These are phyloP conservation scores for Amanita pallidorosea DNA, from an alignment of 768 basidiomycete species.

Conservation along the genomic window DNA sequence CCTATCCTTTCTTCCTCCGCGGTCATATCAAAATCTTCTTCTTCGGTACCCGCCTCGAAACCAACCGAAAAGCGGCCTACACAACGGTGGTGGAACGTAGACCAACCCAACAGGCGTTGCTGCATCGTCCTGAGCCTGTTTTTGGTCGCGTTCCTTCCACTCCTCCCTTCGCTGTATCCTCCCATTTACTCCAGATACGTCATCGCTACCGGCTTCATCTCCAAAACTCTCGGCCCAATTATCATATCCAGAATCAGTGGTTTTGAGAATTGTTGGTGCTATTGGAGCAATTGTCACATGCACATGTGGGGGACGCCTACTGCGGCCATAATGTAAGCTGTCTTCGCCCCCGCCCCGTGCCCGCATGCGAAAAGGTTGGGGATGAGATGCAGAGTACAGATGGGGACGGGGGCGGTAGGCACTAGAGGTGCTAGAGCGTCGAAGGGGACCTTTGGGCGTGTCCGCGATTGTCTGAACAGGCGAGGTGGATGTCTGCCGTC, in stretches of 20 bases:
- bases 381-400: conserved; percentile 14
- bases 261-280: conserved; percentile 77
- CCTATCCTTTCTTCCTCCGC: conserved; percentile 14
- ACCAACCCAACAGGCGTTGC: conserved; percentile 59
- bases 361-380: conserved; percentile 15
- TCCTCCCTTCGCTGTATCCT: conserved; percentile 7
- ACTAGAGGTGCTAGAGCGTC: conserved; percentile 13
- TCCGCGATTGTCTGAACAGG: conserved; percentile 6
- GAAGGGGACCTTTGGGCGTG: background rate
- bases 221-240: conserved; percentile 38
- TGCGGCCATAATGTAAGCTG: conserved; percentile 6
- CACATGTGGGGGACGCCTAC: conserved; percentile 9
- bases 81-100: conserved; percentile 46
- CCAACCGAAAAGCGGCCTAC: conserved; percentile 24
- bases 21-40: conserved; percentile 12
- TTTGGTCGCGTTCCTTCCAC: conserved; percentile 7
- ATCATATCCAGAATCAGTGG: conserved; percentile 39
- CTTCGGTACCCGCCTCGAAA: conserved; percentile 12
- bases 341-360: background rate
- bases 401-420: conserved; percentile 16
- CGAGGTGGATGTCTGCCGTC: background rate
- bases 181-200: conserved; percentile 17
- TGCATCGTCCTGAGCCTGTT: conserved; percentile 10
- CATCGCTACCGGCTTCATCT: conserved; percentile 32
- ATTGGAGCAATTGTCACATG: conserved; percentile 39